These are phyloP conservation scores for Exophiala viscosa DNA, from an alignment of 2,329 filamentous ascomycete species.

Conservation along the genomic window DNA sequence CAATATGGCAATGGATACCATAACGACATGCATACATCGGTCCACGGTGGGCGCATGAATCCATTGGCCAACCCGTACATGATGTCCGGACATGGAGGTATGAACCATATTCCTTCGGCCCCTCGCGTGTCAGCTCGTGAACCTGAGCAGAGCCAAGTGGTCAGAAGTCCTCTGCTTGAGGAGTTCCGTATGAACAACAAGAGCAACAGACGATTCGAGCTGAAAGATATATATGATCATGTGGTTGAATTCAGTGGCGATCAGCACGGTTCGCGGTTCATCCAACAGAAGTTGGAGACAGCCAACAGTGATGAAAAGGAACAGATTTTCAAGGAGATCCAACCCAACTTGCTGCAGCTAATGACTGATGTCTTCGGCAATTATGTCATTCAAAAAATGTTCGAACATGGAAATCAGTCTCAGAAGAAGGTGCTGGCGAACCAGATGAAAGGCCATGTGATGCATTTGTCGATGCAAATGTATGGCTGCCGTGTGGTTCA, in stretches of 20 bases:
- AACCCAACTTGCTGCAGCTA: conserved; percentile 75
- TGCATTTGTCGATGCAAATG: conserved; percentile 76
- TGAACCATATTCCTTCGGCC: conserved; percentile 4
- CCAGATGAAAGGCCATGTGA: conserved; percentile 82
- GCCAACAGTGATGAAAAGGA: conserved; percentile 97
- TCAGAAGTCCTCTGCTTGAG: conserved; percentile 67
- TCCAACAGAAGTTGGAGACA: conserved; percentile 84
- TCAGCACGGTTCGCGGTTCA: conserved; percentile 91
- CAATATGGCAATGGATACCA: conserved; percentile 33
- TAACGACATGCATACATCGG: conserved; percentile 33
- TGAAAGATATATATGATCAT: conserved; percentile 83
- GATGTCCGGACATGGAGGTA: conserved; percentile 27
- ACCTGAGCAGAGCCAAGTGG: conserved; percentile 14
- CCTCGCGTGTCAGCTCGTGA: conserved; percentile 13
- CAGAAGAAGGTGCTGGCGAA: conserved; percentile 85
- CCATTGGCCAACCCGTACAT: conserved; percentile 38
- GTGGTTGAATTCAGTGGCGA: conserved; percentile 95
- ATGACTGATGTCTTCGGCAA: conserved; percentile 98
- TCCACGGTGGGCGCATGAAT: conserved; percentile 32
- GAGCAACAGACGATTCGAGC: conserved; percentile 69
- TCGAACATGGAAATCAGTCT: conserved; percentile 88
- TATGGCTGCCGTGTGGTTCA: conserved; percentile 96
- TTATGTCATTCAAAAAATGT: conserved; percentile 97
- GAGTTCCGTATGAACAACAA: conserved; percentile 76
- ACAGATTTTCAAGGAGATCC: conserved; percentile 80